Evolutionary conservation across 1,284 basidiomycete species (phyloP).

Genomic region (Cutaneotrichosporon mucoides): DNA sequence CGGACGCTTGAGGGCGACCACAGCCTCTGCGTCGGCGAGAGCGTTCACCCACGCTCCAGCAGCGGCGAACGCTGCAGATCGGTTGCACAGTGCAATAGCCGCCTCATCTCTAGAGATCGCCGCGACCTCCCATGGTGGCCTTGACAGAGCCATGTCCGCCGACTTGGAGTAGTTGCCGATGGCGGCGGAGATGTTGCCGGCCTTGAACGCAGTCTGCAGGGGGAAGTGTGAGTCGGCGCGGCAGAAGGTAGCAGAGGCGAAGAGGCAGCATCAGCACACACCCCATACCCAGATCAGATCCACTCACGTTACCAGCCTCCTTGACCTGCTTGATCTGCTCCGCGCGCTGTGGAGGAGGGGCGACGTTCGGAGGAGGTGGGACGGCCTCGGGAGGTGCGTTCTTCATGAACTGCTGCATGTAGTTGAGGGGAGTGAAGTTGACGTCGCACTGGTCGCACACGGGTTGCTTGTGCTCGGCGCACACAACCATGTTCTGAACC

Average conservation of each 20-base stretch:
- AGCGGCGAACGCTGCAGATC: conserved; percentile 79
- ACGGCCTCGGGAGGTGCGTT: conserved; percentile 65
- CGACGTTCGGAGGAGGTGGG: conserved; percentile 72
- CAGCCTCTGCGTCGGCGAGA: conserved; percentile 84
- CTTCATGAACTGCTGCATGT: conserved; percentile 64
- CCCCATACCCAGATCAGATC: no score
- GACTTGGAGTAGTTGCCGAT: conserved; percentile 80
- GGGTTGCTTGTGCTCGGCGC: conserved; percentile 61
- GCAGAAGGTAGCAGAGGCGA: background rate
- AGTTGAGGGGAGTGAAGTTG: conserved; percentile 67
- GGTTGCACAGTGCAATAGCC: conserved; percentile 81
- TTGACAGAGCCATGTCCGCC: conserved; percentile 71
- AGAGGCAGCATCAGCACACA: background rate
- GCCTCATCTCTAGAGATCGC: conserved; percentile 82
- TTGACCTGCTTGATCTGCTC: conserved; percentile 70
- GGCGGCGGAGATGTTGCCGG: conserved; percentile 66
- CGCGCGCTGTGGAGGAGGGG: conserved; percentile 61
- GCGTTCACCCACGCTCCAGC: conserved; percentile 70
- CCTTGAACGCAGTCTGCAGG: conserved; percentile 67
- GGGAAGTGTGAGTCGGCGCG: background rate
- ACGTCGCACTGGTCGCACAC: conserved; percentile 66
- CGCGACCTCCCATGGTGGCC: conserved; percentile 86
- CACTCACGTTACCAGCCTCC: conserved; percentile 80
- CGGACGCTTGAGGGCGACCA: conserved; percentile 73
- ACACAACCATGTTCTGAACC: conserved; percentile 50